Conservation (phyloP, 2,329 filamentous ascomycete genomes). For the Penicillium paneum region DNA sequence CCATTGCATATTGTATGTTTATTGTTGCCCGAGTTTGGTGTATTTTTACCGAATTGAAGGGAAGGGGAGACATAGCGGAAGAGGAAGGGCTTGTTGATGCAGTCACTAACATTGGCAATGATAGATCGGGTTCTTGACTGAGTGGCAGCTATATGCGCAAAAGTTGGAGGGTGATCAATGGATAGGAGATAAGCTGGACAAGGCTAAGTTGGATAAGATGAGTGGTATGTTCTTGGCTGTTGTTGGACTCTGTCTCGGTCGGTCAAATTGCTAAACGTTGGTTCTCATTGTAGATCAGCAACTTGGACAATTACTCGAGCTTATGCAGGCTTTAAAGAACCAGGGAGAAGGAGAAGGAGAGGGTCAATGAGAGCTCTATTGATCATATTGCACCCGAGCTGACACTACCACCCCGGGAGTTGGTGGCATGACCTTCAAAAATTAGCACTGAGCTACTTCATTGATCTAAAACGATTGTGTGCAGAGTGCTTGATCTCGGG, state of each 20-base stretch:
- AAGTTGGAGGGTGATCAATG: slow-evolving; percentile 83
- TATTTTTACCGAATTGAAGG: not conserved
- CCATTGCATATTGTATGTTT: slow-evolving; percentile 79
- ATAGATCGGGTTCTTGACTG: slow-evolving; percentile 89
- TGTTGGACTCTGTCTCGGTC: not conserved
- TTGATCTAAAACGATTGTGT: not conserved
- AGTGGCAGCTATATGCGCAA: slow-evolving; percentile 96
- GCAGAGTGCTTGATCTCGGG: not conserved
- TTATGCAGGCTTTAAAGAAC: slow-evolving; percentile 75
- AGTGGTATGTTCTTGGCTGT: slow-evolving; percentile 62
- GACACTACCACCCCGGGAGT: not conserved
- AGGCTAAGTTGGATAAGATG: slow-evolving; percentile 84
- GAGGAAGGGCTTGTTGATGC: not conserved
- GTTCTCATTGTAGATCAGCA: slow-evolving; percentile 68
- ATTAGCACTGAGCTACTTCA: not conserved
- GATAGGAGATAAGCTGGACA: slow-evolving; percentile 80
- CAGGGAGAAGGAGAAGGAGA: slow-evolving; percentile 33
- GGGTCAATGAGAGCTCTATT: slow-evolving; percentile 29
- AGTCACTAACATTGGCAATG: not conserved
- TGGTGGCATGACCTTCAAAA: not conserved
- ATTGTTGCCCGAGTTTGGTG: not conserved
- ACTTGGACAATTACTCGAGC: slow-evolving; percentile 85
- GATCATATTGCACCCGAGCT: not conserved
- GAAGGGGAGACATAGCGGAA: not conserved
- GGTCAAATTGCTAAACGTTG: not conserved